Evolutionary conservation across 2,329 filamentous ascomycete genomes (phyloP).

Genomic region (Aspergillus tamarii): DNA sequence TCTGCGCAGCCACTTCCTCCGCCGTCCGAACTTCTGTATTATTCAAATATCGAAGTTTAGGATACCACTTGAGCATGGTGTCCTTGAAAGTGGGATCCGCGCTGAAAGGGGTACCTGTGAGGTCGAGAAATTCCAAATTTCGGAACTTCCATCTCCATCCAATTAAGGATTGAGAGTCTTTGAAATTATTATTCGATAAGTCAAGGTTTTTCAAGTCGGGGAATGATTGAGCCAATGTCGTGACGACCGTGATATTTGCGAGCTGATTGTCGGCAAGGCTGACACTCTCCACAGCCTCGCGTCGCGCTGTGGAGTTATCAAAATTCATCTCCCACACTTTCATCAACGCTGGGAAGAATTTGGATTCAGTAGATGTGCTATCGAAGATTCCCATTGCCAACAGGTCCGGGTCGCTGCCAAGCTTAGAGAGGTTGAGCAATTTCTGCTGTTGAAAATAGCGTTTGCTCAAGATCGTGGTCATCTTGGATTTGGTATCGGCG

Average conservation of each 20-base stretch:
- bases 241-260: constrained; percentile 71
- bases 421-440: constrained; percentile 78
- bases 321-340: constrained; percentile 79
- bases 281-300: constrained; percentile 78
- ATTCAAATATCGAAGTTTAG: constrained; percentile 77
- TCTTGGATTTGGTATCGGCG: constrained; percentile 66
- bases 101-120: constrained; percentile 76
- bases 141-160: constrained; percentile 80
- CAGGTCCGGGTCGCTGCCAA: constrained; percentile 73
- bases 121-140: constrained; percentile 76
- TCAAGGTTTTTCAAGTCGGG: constrained; percentile 88
- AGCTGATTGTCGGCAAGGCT: constrained; percentile 81
- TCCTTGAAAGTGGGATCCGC: constrained; percentile 63
- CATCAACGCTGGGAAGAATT: constrained; percentile 93
- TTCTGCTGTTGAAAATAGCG: constrained; percentile 75
- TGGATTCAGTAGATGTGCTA: constrained; percentile 70
- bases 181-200: constrained; percentile 80
- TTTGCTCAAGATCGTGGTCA: constrained; percentile 71
- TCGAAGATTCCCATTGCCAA: constrained; percentile 76
- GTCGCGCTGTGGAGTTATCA: constrained; percentile 70
- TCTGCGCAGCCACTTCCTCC: constrained; percentile 66
- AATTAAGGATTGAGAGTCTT: constrained; percentile 67
- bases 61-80: constrained; percentile 80
- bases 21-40: constrained; percentile 72
- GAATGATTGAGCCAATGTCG: constrained; percentile 74